Evolutionary conservation across 2,329 filamentous ascomycete genomes (phyloP), one percentile per base, ranked within the genome.

Genomic region (Phialophora tarda): DNA sequence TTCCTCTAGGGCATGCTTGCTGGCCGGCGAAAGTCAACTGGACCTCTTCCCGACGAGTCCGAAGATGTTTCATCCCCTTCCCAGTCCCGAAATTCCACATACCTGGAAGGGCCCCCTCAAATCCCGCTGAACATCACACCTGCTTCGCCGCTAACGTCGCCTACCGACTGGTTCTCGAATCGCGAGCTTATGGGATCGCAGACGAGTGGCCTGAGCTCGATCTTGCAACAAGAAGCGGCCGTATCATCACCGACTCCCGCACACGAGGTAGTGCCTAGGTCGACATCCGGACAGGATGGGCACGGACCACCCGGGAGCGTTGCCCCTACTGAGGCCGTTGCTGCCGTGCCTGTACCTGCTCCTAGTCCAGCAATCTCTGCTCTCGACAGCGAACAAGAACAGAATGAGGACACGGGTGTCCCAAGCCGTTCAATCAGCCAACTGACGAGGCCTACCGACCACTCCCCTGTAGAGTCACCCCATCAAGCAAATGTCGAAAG

Each of bases 351-450:
- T 51, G 58, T 30, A 17, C 32, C 21, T 51, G 62, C 65, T 44
- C n/a, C 38, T 11, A 70, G 68, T 53, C 63, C 68, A 7, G 58
- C 68, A n/a, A 64, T 70, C n/a, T 70, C 68, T 12, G 68, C 68
- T 26, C 56, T 70, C 24, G 65, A 70, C 23, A 67, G 65, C 59
- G 68, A 67, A 17, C 63, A 63, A 48, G 68, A 65, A 26, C 63
- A 61, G n/a, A 23, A 53, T 28, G 59, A 67, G 4, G 53, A 65
- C 51, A 53, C 32, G 5, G 59, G 30, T 17, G 12, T 65, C 26
- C 65, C 65, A 26, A 70, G 68, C 58, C 62, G 68, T 21, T 70
- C 65, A 32, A 56, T 70, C 32, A 70, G 65, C 48, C 65, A 69
- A 47, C 24, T 69, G 30, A 69, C 67, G 12, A 53, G 56, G 24